Percentiles rank a stretch among this genome's conserved stretches.
phyloP scores from a whole-genome alignment of 1,284 basidiomycete species.

The Tylopilus sp. region DNA sequence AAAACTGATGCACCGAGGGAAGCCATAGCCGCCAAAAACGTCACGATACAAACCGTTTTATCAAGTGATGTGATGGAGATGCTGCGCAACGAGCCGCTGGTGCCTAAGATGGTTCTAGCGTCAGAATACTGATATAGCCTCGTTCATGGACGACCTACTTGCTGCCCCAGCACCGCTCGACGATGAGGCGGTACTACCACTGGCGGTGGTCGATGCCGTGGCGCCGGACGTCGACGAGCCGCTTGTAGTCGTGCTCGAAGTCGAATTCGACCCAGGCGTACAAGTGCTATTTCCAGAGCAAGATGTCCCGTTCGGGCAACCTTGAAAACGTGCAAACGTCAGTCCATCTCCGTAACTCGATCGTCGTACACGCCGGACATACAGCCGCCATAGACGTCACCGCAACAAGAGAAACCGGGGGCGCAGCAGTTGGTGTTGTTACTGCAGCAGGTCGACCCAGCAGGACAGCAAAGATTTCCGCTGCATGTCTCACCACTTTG shows the following conservation, averaged over 20 bases:
- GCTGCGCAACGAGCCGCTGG: conserved; percentile 15
- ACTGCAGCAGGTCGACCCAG: conserved; percentile 22
- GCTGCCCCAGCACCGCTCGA: neutral
- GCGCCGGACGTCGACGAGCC: neutral
- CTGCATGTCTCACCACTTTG: conserved; percentile 16
- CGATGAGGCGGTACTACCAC: neutral
- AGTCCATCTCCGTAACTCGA: conserved; percentile 5
- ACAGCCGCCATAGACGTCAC: conserved; percentile 33
- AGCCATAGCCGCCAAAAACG: conserved; percentile 10
- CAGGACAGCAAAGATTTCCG: conserved; percentile 11
- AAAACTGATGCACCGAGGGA: too few species aligned
- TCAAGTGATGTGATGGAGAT: conserved; percentile 7
- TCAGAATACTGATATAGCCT: neutral
- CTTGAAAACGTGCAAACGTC: conserved; percentile 14
- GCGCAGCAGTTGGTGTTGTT: conserved; percentile 20
- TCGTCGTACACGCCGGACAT: conserved; percentile 3
- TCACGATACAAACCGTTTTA: conserved; percentile 18
- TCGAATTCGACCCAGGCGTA: neutral
- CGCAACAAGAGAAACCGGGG: conserved; percentile 24
- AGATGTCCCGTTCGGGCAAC: conserved; percentile 24
- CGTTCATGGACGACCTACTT: conserved; percentile 18
- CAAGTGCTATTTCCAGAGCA: conserved; percentile 21
- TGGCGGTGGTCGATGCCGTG: neutral
- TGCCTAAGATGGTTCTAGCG: neutral
- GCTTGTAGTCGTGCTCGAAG: neutral